phyloP scores from a whole-genome alignment of 305 asterid genomes.

The Rubia occidens region DNA sequence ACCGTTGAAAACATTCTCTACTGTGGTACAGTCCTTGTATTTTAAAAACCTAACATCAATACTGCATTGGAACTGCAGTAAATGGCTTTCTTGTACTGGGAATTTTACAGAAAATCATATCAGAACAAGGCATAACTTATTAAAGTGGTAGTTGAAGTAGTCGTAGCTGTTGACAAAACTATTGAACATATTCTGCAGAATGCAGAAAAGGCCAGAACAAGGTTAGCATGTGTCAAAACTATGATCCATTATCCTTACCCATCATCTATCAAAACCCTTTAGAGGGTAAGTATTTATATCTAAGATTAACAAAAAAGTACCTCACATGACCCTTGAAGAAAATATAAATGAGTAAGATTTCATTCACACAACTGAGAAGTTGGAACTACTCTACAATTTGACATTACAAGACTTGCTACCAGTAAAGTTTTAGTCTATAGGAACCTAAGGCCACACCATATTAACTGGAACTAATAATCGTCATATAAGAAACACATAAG shows the following conservation, averaged over 20 bases:
- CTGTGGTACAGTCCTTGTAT: too few species aligned
- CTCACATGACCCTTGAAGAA: background rate
- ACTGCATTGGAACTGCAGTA: too few species aligned
- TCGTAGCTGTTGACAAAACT: background rate
- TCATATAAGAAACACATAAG: background rate
- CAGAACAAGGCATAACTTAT: background rate
- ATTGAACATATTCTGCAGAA: background rate
- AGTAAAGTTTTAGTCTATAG: background rate
- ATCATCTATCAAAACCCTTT: constrained; percentile 1
- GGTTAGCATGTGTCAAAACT: background rate
- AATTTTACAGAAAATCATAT: background rate
- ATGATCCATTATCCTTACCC: background rate
- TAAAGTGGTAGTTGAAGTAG: too few species aligned
- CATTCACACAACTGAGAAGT: background rate
- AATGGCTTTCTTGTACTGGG: too few species aligned
- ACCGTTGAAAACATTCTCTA: too few species aligned
- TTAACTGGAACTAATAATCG: background rate
- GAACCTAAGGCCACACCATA: background rate
- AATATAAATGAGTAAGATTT: background rate
- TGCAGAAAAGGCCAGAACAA: background rate
- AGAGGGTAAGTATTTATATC: background rate
- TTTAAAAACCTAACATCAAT: too few species aligned
- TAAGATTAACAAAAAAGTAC: background rate
- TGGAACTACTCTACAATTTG: too few species aligned
- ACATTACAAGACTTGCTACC: too few species aligned